phyloP scores from a whole-genome alignment of 2,329 filamentous ascomycete genomes.

The Raffaelea deltoideospora region DNA sequence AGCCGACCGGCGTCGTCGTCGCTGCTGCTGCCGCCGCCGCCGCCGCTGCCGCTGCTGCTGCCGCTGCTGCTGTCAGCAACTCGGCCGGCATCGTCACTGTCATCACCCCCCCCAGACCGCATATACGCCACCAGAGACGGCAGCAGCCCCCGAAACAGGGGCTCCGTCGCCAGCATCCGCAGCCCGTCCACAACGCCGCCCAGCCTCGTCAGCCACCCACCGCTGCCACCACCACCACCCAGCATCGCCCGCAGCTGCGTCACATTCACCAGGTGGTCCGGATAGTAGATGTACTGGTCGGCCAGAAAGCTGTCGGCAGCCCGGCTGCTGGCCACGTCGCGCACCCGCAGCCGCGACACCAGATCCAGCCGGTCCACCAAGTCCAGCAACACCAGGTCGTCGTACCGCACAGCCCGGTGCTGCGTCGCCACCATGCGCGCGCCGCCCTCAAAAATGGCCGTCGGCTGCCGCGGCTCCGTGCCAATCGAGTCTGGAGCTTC shows the following conservation, averaged over 20 bases:
- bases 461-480: background rate
- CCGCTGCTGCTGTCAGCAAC: too few relatives aligned
- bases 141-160: slow-evolving; percentile 33
- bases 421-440: slow-evolving; percentile 58
- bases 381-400: slow-evolving; percentile 53
- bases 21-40: slow-evolving; percentile 6
- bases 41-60: background rate
- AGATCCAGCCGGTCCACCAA: slow-evolving; percentile 34
- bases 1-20: slow-evolving; percentile 15
- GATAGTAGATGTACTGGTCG: slow-evolving; percentile 73
- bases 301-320: slow-evolving; percentile 26
- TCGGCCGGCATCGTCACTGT: too few relatives aligned
- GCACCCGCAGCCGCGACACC: slow-evolving; percentile 35
- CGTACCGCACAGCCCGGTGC: slow-evolving; percentile 25
- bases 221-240: background rate
- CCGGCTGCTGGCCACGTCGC: too few relatives aligned
- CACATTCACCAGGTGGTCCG: slow-evolving; percentile 59
- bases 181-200: background rate
- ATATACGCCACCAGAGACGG: slow-evolving; percentile 2
- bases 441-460: slow-evolving; percentile 59
- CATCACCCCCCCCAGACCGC: too few relatives aligned
- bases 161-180: slow-evolving; percentile 22
- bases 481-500: too few relatives aligned
- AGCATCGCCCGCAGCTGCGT: background rate
- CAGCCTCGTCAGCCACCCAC: background rate